These are phyloP conservation scores for Phytophthora pisi DNA, from an alignment of 352 stramenopile genomes.

Conservation along the genomic window DNA sequence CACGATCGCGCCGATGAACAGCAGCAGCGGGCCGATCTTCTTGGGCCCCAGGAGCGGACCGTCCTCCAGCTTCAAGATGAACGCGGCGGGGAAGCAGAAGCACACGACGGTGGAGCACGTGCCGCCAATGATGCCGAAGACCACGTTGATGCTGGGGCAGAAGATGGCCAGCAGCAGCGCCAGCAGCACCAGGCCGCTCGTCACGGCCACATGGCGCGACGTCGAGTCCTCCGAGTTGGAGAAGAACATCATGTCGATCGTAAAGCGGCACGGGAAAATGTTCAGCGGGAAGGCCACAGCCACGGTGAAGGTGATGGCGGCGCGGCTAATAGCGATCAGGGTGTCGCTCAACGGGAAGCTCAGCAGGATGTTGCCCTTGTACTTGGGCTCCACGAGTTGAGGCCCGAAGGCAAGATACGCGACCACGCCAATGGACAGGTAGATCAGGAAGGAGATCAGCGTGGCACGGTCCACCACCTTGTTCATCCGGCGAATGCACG, in stretches of 20 bases:
- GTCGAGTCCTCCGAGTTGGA: slow-evolving; percentile 72
- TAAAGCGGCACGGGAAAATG: slow-evolving; percentile 89
- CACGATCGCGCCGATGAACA: slow-evolving; percentile 74
- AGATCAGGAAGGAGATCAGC: slow-evolving; percentile 73
- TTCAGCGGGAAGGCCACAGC: slow-evolving; percentile 86
- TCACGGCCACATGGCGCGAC: slow-evolving; percentile 70
- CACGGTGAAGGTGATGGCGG: slow-evolving; percentile 88
- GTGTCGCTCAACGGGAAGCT: slow-evolving; percentile 81
- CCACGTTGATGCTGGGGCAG: slow-evolving; percentile 85
- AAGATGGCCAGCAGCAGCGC: slow-evolving; percentile 83
- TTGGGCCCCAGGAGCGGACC: slow-evolving; percentile 68
- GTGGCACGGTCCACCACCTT: slow-evolving; percentile 87
- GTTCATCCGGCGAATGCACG: slow-evolving; percentile 88
- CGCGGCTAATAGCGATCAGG: slow-evolving; percentile 79
- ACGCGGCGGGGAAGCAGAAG: slow-evolving; percentile 83
- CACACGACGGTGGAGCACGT: slow-evolving; percentile 86
- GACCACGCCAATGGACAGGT: slow-evolving; percentile 78
- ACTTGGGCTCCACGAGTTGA: slow-evolving; percentile 63
- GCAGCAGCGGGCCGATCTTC: slow-evolving; percentile 75
- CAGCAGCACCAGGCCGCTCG: slow-evolving; percentile 60
- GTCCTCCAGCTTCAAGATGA: slow-evolving; percentile 87
- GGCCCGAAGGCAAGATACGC: slow-evolving; percentile 83
- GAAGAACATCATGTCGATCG: slow-evolving; percentile 91
- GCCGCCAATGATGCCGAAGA: slow-evolving; percentile 87
- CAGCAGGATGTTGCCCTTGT: slow-evolving; percentile 85